Evolutionary conservation across 2,329 filamentous ascomycete genomes (phyloP).

Genomic region (Bipolaris bicolor): DNA sequence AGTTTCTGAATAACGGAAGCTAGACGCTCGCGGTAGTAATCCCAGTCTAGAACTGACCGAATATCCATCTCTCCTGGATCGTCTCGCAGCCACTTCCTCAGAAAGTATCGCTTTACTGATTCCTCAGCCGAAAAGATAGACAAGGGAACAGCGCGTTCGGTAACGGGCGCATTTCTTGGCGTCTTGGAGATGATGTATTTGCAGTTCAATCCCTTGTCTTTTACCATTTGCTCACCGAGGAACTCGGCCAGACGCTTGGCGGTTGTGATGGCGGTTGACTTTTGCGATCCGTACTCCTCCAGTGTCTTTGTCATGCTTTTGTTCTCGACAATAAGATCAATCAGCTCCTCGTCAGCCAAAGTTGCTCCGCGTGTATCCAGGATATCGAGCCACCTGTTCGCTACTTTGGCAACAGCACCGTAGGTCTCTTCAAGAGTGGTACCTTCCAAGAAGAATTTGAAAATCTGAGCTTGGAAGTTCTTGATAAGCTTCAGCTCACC

Average conservation of each 20-base stretch:
- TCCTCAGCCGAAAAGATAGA: conserved; percentile 97
- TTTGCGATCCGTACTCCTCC: conserved; percentile 93
- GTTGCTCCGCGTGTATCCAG: conserved; percentile 86
- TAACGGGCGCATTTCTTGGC: conserved; percentile 88
- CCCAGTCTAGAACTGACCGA: conserved; percentile 89
- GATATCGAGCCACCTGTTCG: conserved; percentile 96
- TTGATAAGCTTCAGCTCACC: conserved; percentile 99
- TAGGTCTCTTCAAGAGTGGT: conserved; percentile 88
- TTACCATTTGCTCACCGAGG: conserved; percentile 96
- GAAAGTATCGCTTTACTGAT: conserved; percentile 82
- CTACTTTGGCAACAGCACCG: conserved; percentile 86
- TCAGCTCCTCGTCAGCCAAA: conserved; percentile 93
- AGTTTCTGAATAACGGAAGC: conserved; percentile 98
- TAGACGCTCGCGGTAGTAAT: conserved; percentile 94
- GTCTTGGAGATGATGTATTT: conserved; percentile 97
- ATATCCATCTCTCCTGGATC: conserved; percentile 92
- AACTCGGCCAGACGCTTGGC: conserved; percentile 95
- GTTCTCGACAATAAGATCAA: conserved; percentile 99
- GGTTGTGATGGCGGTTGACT: conserved; percentile 99
- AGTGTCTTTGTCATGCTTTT: conserved; percentile 97
- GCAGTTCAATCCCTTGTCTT: conserved; percentile 98
- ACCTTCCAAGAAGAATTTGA: conserved; percentile 98
- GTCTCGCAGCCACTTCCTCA: conserved; percentile 95
- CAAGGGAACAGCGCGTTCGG: conserved; percentile 90
- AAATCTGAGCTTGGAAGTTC: conserved; percentile 98